These are phyloP conservation scores for Russula emetica DNA, from an alignment of 768 basidiomycete genomes.

Conservation along the genomic window DNA sequence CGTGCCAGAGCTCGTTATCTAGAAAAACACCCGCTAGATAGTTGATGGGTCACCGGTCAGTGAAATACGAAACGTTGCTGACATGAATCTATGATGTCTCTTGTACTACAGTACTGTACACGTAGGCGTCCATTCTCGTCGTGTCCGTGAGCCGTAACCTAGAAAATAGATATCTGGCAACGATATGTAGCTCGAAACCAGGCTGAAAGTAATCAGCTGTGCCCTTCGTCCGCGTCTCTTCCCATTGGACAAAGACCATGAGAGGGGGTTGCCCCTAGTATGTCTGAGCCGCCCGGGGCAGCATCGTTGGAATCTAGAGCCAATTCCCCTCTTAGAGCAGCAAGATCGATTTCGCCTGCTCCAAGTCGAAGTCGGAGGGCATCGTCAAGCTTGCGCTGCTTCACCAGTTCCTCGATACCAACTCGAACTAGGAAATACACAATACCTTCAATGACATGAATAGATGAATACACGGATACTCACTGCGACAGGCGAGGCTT, in stretches of 20 bases:
- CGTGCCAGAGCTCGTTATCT: background rate
- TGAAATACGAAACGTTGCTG: background rate
- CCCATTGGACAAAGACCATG: background rate
- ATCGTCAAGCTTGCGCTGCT: background rate
- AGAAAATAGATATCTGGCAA: background rate
- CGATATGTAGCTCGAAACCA: too few species aligned
- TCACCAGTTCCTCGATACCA: background rate
- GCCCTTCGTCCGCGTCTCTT: background rate
- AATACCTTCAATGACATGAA: background rate
- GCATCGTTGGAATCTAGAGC: background rate
- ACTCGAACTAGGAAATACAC: background rate
- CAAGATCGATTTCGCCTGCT: background rate
- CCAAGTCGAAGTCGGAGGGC: background rate
- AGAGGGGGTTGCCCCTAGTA: background rate
- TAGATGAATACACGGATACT: background rate
- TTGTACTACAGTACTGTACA: background rate
- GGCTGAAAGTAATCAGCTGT: background rate
- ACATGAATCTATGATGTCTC: background rate
- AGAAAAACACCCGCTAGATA: background rate
- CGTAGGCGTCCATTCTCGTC: background rate
- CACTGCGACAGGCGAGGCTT: slow-evolving; percentile 4
- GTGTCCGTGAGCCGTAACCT: background rate
- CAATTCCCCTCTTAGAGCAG: background rate
- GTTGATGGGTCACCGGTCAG: too few species aligned
- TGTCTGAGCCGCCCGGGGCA: background rate